These are phyloP conservation scores for Camelina sativa DNA, from an alignment of 345 rosid genomes.

Conservation along the genomic window DNA sequence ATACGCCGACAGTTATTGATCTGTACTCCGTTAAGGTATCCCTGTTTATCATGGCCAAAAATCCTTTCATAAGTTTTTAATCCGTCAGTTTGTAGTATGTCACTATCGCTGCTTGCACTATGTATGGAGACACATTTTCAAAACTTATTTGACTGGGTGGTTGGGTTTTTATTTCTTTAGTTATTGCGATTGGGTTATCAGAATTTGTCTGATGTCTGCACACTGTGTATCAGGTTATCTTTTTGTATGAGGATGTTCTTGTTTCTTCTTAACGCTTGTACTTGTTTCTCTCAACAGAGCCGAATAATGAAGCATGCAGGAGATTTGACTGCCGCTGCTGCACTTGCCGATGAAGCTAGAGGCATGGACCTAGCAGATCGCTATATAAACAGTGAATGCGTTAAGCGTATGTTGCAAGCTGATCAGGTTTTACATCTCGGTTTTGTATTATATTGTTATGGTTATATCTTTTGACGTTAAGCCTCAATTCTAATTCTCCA, in stretches of 20 bases:
- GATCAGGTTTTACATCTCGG: conserved; percentile 71
- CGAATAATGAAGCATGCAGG: conserved; percentile 98
- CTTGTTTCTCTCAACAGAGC: conserved; percentile 62
- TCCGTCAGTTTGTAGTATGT: not conserved
- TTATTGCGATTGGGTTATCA: conserved; percentile 18
- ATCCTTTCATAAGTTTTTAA: not conserved
- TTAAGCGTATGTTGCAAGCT: conserved; percentile 98
- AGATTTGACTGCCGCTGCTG: conserved; percentile 85
- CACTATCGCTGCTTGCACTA: conserved; percentile 14
- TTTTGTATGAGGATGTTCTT: conserved; percentile 9
- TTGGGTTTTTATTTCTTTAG: conserved; percentile 20
- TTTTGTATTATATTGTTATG: conserved; percentile 12
- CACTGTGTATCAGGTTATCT: conserved; percentile 11
- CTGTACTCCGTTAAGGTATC: conserved; percentile 90
- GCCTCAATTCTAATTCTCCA: conserved; percentile 15
- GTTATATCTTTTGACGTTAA: conserved; percentile 1
- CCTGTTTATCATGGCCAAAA: conserved; percentile 21
- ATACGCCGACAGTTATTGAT: conserved; percentile 98
- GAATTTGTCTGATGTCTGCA: conserved; percentile 17
- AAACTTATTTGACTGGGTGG: conserved; percentile 19
- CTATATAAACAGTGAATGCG: conserved; percentile 92
- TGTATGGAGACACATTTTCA: conserved; percentile 6
- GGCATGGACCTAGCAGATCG: conserved; percentile 99
- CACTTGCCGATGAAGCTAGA: conserved; percentile 99
- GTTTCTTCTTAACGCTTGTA: conserved; percentile 27